Percentiles rank a stretch among this genome's conserved stretches.
Conservation (phyloP, 164 flowering plant genomes). For the Macadamia tetraphylla region DNA sequence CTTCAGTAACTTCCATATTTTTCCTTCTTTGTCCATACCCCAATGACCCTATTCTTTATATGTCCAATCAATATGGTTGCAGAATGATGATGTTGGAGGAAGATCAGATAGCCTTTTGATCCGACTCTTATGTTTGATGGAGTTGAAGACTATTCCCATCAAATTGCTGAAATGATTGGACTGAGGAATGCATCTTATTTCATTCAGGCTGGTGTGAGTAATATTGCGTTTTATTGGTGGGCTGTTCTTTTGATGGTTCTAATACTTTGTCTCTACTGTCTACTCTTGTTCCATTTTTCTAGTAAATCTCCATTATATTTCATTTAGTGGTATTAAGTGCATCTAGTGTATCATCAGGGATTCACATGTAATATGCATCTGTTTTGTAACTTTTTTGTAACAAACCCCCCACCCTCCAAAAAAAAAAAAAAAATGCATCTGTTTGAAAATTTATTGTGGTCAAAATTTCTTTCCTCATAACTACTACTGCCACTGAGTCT, state of each 20-base stretch:
- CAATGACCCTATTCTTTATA: slow-evolving; percentile 1
- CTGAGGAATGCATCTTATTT: slow-evolving; percentile 76
- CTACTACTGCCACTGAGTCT: too few relatives aligned
- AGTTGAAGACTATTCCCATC: slow-evolving; percentile 94
- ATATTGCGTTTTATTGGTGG: background rate
- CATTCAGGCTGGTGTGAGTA: slow-evolving; percentile 80
- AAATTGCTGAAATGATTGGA: slow-evolving; percentile 98
- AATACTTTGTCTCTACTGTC: background rate
- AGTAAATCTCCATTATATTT: background rate
- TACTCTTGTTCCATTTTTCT: background rate
- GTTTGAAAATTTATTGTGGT: too few relatives aligned
- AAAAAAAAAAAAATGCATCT: too few relatives aligned
- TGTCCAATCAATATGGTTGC: slow-evolving; percentile 11
- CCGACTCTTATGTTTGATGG: slow-evolving; percentile 75
- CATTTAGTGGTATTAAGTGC: too few relatives aligned
- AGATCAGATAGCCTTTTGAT: slow-evolving; percentile 88
- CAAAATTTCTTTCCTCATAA: too few relatives aligned
- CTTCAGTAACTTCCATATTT: too few relatives aligned
- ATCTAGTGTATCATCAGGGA: background rate
- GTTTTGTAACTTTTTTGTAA: too few relatives aligned
- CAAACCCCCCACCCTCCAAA: too few relatives aligned
- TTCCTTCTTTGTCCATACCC: too few relatives aligned
- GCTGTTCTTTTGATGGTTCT: background rate
- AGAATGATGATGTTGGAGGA: slow-evolving; percentile 99
- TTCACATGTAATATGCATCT: background rate